These are phyloP conservation scores for Circinella minor DNA, from an alignment of 371 early-diverging fungal species.

Conservation along the genomic window DNA sequence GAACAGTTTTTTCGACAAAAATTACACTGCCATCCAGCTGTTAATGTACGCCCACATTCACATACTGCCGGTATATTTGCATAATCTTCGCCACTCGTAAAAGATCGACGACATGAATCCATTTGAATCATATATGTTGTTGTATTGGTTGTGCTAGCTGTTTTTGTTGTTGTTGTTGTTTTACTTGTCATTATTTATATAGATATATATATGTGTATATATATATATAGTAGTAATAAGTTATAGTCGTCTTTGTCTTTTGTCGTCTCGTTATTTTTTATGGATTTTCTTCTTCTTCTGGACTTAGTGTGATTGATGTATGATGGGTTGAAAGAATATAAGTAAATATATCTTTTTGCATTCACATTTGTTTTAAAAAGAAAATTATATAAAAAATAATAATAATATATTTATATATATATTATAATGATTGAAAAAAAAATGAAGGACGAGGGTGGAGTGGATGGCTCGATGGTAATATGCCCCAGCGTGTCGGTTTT, in stretches of 20 bases:
- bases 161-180: not conserved
- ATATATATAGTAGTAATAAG: not conserved
- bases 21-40: constrained; percentile 35
- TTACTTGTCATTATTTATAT: not conserved
- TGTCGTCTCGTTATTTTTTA: no score
- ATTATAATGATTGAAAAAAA: no score
- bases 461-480: no score
- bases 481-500: no score
- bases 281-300: no score
- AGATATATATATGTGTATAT: not conserved
- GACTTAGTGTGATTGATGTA: no score
- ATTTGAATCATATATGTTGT: constrained; percentile 1
- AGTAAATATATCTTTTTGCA: no score
- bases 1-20: constrained; percentile 36
- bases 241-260: not conserved
- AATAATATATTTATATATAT: no score
- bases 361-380: not conserved
- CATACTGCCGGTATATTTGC: constrained; percentile 13
- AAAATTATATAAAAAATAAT: no score
- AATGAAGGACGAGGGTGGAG: no score
- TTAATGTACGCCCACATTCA: constrained; percentile 36
- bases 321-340: no score
- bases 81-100: constrained; percentile 1
- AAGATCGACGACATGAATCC: constrained; percentile 7
- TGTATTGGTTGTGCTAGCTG: not conserved